phyloP scores from a whole-genome alignment of 345 rosid species.

The Pelargonium nanum region DNA sequence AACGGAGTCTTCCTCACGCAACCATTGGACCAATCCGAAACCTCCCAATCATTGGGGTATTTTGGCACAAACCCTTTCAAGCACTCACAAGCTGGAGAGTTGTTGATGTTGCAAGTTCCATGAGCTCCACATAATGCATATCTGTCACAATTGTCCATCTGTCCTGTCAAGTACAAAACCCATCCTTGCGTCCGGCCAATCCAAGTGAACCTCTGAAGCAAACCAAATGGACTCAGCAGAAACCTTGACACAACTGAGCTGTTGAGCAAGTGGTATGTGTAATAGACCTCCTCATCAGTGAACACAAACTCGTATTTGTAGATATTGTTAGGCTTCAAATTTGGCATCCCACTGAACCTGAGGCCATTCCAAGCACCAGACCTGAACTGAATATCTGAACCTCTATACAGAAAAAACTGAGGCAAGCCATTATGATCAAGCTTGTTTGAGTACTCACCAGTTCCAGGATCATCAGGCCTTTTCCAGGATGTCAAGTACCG shows the following conservation, averaged over 20 bases:
- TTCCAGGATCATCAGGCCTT: slow-evolving; percentile 26
- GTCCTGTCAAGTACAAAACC: slow-evolving; percentile 24
- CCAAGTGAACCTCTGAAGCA: slow-evolving; percentile 15
- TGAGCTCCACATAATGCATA: slow-evolving; percentile 30
- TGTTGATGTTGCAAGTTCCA: slow-evolving; percentile 28
- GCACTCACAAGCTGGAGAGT: slow-evolving; percentile 35
- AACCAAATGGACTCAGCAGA: slow-evolving; percentile 16
- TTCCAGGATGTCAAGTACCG: slow-evolving; percentile 28
- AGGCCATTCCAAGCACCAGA: slow-evolving; percentile 47
- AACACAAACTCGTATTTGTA: slow-evolving; percentile 23
- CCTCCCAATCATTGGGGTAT: slow-evolving; percentile 27
- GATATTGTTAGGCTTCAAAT: slow-evolving; percentile 23
- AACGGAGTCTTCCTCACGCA: slow-evolving; percentile 29
- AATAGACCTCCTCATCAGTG: slow-evolving; percentile 20
- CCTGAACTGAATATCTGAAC: slow-evolving; percentile 10
- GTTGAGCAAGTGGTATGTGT: slow-evolving; percentile 17
- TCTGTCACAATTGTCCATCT: slow-evolving; percentile 33
- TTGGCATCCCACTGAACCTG: slow-evolving; percentile 40
- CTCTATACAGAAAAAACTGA: slow-evolving; percentile 18
- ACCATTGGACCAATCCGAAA: slow-evolving; percentile 37
- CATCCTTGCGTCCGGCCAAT: slow-evolving; percentile 14
- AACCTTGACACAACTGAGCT: slow-evolving; percentile 21
- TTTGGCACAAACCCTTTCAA: slow-evolving; percentile 32
- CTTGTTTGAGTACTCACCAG: slow-evolving; percentile 21
- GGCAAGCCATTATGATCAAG: slow-evolving; percentile 30